Conservation (phyloP, 208 protist genomes). For the Acanthamoeba divionensis region DNA sequence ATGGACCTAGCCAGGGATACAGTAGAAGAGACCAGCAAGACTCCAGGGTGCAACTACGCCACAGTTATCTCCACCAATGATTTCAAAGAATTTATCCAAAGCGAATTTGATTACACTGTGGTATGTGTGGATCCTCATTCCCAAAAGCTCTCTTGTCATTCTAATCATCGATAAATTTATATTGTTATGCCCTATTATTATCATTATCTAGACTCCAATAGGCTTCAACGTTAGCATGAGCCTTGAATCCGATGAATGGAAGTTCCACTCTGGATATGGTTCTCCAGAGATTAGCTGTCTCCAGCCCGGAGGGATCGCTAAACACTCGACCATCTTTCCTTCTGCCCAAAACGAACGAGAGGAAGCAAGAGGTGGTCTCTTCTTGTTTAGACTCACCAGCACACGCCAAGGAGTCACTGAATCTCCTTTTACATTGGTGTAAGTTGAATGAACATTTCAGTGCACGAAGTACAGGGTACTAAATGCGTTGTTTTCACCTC, state of each 20-base stretch:
- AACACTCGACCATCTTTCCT: constrained; percentile 9
- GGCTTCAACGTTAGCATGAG: constrained; percentile 23
- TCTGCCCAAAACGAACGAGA: background rate
- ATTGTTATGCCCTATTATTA: background rate
- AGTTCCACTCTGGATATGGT: constrained; percentile 27
- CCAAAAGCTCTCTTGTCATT: background rate
- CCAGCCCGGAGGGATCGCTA: background rate
- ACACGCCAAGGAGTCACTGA: background rate
- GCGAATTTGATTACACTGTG: constrained; percentile 36
- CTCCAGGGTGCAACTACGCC: constrained; percentile 20
- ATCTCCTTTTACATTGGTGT: background rate
- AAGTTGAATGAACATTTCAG: too few species aligned
- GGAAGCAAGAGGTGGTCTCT: background rate
- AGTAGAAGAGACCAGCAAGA: constrained; percentile 48
- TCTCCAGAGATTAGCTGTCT: constrained; percentile 8
- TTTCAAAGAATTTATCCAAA: background rate
- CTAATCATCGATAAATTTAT: background rate
- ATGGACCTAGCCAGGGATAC: constrained; percentile 13
- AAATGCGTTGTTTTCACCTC: too few species aligned
- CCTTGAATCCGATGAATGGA: background rate
- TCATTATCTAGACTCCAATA: background rate
- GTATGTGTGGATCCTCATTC: background rate
- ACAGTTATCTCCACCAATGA: constrained; percentile 21
- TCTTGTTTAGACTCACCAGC: background rate
- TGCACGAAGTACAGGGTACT: too few species aligned